Base-by-base conservation (phyloP, 768 basidiomycete genomes). In the Boletus subparvulus region DNA sequence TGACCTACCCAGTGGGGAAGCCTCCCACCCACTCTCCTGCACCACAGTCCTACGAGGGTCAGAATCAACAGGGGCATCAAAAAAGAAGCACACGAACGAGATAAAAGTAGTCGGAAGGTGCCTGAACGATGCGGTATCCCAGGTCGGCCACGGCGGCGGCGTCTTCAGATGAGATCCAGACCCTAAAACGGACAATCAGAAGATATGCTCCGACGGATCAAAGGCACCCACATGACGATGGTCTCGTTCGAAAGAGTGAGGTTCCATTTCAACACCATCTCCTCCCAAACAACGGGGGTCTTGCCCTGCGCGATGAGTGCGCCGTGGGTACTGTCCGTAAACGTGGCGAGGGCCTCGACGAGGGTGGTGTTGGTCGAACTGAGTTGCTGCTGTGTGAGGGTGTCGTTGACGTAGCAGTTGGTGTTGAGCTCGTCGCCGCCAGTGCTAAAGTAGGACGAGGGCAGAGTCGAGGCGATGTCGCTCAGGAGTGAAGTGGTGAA, bases 341-440 rank as follows among this genome's bases (percentile, higher is more conserved):
- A 94, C 3, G 66, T 62, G 61, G 82, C 77, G 39, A 94, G 71
- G 0, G 90, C 90, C 52, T 88, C 73, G 36, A 83, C 76, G 11
- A 94, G 64, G 1, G 84, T 88, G 65, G 74, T 74, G 5, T 79
- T 80, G 41, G 71, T 78, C 3, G 64, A 52, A n/a, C 73, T 73
- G 45, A 93, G 74, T 4, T 82, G 80, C 0, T 74, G 69, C 59
- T 85, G 83, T 0, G 88, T 88, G 59, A 76, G 70, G 1, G 75
- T 64, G 65, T 94, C 92, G 19, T 86, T 66, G 3, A 68, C 67
- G 62, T 90, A 92, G 67, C 89, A 90, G 14, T 76, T 76, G 3
- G 71, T 68, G 56, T 93, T 92, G 57, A 93, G 67, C 62, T 93
- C 91, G 60, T 94, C 92, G 0, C 93, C 92, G 0, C 93, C 93